Base-by-base conservation (phyloP, 805 yeast genomes). In the Candida ulmi region DNA sequence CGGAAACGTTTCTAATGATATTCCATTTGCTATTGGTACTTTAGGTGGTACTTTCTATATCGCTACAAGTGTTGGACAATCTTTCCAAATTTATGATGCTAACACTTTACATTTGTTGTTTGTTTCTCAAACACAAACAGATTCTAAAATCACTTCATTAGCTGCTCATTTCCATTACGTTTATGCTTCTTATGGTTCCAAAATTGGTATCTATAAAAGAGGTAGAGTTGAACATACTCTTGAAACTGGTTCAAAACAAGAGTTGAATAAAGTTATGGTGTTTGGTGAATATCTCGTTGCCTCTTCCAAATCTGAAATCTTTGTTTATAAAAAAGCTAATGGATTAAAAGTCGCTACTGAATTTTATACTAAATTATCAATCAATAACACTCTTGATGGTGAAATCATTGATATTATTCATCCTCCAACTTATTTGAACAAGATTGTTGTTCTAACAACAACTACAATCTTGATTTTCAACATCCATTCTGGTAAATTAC, bases 11-110 rank as follows among this genome's bases (percentile, higher is more conserved):
- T 74, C 96, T 23, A 87, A 87, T 56, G 81, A 76, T 28, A 69
- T 73, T 2, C 98, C 98, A 3, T 87, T 90, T 57, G 85, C 96
- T 7, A 69, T 88, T 17, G 95, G 98, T 21, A 79, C 91, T 2
- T 70, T 91, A 43, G 99, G 99, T 38, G 73, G 86, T 13, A 79
- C 95, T 1, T 90, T 84, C 53, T 84, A 90, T 54, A 77, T 88
- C 30, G 95, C 83, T 15, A 91, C 98, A 0, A 80, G 86, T 33
- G 96, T 93, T 17, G 98, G 97, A 3, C 72, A 79, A 38, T 73
- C 91, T 1, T 87, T 93, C 66, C 98, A 91, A 60, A 87, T 93
- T 23, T 93, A 85, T 55, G 99, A 93, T 65, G 96, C 85, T 52
- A 78, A 91, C 25, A 87, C 85, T 7, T 66, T 91, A 45, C 93